Conservation (phyloP, 345 rosid genomes). For the Rhodamnia rubescens region DNA sequence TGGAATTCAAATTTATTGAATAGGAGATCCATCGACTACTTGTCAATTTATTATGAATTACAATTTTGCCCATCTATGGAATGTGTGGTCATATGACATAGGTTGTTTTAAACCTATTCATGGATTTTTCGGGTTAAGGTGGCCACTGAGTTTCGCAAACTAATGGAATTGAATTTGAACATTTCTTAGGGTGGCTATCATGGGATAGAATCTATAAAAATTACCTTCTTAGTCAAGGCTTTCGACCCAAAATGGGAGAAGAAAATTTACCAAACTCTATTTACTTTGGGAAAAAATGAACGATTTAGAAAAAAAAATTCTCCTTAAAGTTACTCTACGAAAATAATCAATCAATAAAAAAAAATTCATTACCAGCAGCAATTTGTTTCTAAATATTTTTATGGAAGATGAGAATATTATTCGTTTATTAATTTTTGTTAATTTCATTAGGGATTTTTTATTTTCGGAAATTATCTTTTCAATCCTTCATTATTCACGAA, state of each 20-base stretch:
- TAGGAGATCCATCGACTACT: not conserved
- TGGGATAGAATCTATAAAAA: not conserved
- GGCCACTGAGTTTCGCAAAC: too few relatives aligned
- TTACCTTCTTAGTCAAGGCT: not conserved
- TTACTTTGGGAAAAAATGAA: too few relatives aligned
- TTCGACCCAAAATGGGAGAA: not conserved
- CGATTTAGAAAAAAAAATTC: too few relatives aligned
- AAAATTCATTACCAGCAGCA: too few relatives aligned
- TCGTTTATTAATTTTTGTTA: too few relatives aligned
- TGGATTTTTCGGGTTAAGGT: too few relatives aligned
- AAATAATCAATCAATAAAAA: too few relatives aligned
- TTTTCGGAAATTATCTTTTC: not conserved
- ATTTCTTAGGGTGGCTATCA: not conserved
- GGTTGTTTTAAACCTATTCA: too few relatives aligned
- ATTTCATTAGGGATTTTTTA: rapidly evolving
- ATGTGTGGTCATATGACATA: not conserved
- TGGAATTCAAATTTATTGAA: not conserved
- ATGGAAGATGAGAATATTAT: too few relatives aligned
- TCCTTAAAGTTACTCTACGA: too few relatives aligned
- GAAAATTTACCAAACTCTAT: not conserved
- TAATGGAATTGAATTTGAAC: not conserved
- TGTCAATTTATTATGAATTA: not conserved
- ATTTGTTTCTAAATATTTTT: too few relatives aligned
- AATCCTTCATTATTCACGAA: rapidly evolving
- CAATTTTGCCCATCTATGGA: not conserved